A percentile compares a stretch with the other conserved stretches of the same genome.
Conservation (phyloP, 2,329 filamentous ascomycete species). For the Fusarium azukiicola region DNA sequence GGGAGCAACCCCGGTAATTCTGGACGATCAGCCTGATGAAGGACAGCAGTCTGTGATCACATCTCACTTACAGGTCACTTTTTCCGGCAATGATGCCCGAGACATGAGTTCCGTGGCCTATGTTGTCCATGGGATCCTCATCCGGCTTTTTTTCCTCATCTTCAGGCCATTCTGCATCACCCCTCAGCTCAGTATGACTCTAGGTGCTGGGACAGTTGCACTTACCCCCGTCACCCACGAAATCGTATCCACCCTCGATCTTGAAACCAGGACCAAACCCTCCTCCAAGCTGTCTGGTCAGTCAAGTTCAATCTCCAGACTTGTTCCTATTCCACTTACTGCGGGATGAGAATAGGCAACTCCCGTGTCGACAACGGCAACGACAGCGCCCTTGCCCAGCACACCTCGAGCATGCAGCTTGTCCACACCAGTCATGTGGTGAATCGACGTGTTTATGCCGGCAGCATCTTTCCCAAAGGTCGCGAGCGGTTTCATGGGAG, state of each 20-base stretch:
- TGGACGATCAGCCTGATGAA: not conserved
- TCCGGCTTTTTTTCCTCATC: slow-evolving; percentile 42
- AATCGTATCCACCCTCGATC: slow-evolving; percentile 51
- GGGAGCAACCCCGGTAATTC: slow-evolving; percentile 54
- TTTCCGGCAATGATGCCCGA: slow-evolving; percentile 57
- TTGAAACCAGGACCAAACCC: slow-evolving; percentile 52
- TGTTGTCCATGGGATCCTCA: slow-evolving; percentile 56
- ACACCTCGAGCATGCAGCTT: not conserved
- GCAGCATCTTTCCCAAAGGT: slow-evolving; percentile 9
- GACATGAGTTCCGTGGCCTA: slow-evolving; percentile 47
- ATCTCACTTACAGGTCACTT: slow-evolving; percentile 23
- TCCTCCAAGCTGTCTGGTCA: slow-evolving; percentile 47
- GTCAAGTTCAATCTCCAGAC: not conserved
- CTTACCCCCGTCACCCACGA: slow-evolving; percentile 47
- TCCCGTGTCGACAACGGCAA: slow-evolving; percentile 3
- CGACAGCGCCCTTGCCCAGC: not conserved
- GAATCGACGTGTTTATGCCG: not conserved
- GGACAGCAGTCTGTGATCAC: not conserved
- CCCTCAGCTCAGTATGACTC: not conserved
- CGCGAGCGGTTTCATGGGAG: not conserved
- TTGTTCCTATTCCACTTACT: not conserved
- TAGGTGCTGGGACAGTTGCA: not conserved
- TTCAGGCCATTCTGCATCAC: slow-evolving; percentile 24
- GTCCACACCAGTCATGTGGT: slow-evolving; percentile 16
- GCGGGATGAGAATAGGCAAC: slow-evolving; percentile 2